A percentile compares a stretch with the other conserved stretches of the same genome.
Evolutionary conservation across 2,329 filamentous ascomycete species (phyloP).

Genomic region (Colletotrichum incanum): DNA sequence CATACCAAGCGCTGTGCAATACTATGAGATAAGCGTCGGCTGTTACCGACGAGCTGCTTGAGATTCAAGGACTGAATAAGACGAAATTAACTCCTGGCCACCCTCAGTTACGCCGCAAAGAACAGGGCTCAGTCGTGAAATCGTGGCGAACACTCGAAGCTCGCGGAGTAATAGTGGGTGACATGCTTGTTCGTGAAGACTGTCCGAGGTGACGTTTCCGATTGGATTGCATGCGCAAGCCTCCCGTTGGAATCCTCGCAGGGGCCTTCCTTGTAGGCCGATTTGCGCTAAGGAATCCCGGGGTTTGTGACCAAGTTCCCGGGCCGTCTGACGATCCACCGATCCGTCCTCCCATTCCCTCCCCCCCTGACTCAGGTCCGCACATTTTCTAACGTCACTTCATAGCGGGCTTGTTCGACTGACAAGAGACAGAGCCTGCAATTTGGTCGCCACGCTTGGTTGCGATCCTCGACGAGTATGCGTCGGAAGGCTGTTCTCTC

Average conservation of each 20-base stretch:
- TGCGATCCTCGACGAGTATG: neutral
- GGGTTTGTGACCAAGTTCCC: neutral
- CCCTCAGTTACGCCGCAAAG: neutral
- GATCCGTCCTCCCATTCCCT: neutral
- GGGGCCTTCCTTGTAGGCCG: neutral
- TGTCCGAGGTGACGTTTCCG: neutral
- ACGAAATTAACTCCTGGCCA: neutral
- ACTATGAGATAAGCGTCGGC: neutral
- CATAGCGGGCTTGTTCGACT: neutral
- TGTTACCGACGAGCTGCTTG: neutral
- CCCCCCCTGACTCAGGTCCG: neutral
- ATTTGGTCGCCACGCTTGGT: neutral
- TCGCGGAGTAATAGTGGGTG: neutral
- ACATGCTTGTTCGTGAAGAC: neutral
- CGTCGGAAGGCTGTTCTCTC: neutral
- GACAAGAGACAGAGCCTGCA: neutral
- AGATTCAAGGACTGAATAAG: neutral
- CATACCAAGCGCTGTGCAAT: neutral
- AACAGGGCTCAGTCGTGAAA: neutral
- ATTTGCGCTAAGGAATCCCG: neutral
- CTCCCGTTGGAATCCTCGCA: neutral
- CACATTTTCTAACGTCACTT: slow-evolving; percentile 4
- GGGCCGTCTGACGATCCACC: slow-evolving; percentile 9
- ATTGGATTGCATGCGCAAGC: neutral
- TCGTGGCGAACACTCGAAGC: neutral